These are phyloP conservation scores for Malus asiatica DNA, from an alignment of 306 rosid genomes.

Conservation along the genomic window DNA sequence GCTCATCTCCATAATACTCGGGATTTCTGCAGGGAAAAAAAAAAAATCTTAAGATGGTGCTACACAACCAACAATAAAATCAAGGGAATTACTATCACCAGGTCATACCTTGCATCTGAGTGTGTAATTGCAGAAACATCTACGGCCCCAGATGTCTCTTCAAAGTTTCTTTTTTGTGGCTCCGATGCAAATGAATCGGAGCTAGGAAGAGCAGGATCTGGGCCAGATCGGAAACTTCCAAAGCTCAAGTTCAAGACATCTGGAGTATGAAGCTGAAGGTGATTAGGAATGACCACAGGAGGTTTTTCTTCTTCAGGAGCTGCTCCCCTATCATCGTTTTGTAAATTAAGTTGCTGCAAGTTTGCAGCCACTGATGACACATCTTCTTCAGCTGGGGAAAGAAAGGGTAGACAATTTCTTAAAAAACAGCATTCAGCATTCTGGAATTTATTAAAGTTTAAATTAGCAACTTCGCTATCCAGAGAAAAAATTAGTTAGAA, in stretches of 20 bases:
- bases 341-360: conserved; percentile 63
- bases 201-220: conserved; percentile 36
- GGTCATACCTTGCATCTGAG: conserved; percentile 56
- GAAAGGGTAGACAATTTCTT: background rate
- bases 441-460: background rate
- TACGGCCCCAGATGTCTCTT: conserved; percentile 59
- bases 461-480: background rate
- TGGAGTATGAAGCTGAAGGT: conserved; percentile 82
- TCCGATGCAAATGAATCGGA: conserved; percentile 27
- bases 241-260: conserved; percentile 93
- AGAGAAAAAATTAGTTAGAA: background rate
- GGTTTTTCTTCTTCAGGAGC: conserved; percentile 66
- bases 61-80: conserved; percentile 6
- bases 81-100: background rate
- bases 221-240: conserved; percentile 87
- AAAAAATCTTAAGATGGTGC: conserved; percentile 5
- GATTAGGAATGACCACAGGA: conserved; percentile 89
- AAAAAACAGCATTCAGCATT: background rate
- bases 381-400: conserved; percentile 55
- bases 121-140: conserved; percentile 67
- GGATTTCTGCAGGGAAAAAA: conserved; percentile 46
- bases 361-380: conserved; percentile 61
- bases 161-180: conserved; percentile 50
- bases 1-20: conserved; percentile 80
- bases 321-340: conserved; percentile 48